Conservation (phyloP, 306 rosid genomes). For the Castanopsis chinensis region DNA sequence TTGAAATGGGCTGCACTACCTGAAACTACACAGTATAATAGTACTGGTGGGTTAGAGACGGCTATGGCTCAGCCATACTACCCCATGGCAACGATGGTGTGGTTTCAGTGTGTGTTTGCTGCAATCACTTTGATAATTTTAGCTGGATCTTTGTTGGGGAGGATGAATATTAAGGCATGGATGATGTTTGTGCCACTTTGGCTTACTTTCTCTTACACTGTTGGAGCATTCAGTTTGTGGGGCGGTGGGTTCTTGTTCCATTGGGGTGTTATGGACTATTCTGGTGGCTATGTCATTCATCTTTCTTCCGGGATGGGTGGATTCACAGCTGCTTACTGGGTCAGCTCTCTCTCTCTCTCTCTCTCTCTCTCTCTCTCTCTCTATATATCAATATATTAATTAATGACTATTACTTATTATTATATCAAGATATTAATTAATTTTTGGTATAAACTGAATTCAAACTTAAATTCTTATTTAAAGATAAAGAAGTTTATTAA, state of each 20-base stretch:
- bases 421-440: too few relatives aligned
- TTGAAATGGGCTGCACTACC: constrained; percentile 20
- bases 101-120: constrained; percentile 57
- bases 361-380: background rate
- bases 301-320: constrained; percentile 64
- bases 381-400: too few relatives aligned
- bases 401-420: too few relatives aligned
- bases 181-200: constrained; percentile 60
- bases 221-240: constrained; percentile 58
- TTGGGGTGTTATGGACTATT: constrained; percentile 67
- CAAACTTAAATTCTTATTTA: too few relatives aligned
- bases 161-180: constrained; percentile 57
- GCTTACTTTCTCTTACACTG: constrained; percentile 50
- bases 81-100: constrained; percentile 58
- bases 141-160: constrained; percentile 47
- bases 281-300: constrained; percentile 70
- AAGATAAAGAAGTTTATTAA: too few relatives aligned
- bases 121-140: constrained; percentile 36
- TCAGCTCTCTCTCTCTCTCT: background rate
- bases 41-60: background rate
- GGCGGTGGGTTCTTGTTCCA: constrained; percentile 61
- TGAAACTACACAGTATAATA: constrained; percentile 1
- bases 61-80: constrained; percentile 27
- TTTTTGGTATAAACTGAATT: too few relatives aligned
- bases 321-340: constrained; percentile 62